Evolutionary conservation across 768 basidiomycete species (phyloP).

Genomic region (Pleurotus salmoneostramineus): DNA sequence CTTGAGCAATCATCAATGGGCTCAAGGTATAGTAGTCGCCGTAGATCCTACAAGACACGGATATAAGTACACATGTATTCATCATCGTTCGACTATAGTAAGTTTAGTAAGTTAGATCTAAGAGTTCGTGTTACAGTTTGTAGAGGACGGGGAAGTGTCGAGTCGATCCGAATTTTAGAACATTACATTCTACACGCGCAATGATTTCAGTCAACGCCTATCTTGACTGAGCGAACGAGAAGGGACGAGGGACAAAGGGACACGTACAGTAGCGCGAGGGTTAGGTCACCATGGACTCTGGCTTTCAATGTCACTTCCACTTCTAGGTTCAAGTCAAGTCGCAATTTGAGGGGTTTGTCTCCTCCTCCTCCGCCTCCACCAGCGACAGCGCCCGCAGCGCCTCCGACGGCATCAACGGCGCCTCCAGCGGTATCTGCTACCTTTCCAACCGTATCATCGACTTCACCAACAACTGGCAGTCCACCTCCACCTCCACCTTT

Average conservation of each 20-base stretch:
- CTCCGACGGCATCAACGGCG: conserved; percentile 8
- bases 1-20: too few species aligned
- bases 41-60: too few species aligned
- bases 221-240: neutral
- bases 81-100: too few species aligned
- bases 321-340: conserved; percentile 2
- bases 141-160: too few species aligned
- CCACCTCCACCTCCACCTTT: conserved; percentile 7
- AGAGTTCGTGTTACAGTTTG: too few species aligned
- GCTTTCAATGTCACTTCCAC: neutral
- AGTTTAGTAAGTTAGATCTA: too few species aligned
- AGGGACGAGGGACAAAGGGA: neutral
- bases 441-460: conserved; percentile 10
- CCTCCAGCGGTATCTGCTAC: conserved; percentile 13
- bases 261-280: neutral
- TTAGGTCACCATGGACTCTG: neutral
- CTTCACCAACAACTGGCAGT: conserved; percentile 17
- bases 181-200: neutral
- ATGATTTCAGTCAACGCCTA: neutral
- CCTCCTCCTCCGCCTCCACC: conserved; percentile 9
- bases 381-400: conserved; percentile 6
- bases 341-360: conserved; percentile 13
- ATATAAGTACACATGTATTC: too few species aligned
- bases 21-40: too few species aligned
- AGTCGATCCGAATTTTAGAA: neutral